Base-by-base conservation (phyloP, 257 asterid species). In the Solanum phureja region DNA sequence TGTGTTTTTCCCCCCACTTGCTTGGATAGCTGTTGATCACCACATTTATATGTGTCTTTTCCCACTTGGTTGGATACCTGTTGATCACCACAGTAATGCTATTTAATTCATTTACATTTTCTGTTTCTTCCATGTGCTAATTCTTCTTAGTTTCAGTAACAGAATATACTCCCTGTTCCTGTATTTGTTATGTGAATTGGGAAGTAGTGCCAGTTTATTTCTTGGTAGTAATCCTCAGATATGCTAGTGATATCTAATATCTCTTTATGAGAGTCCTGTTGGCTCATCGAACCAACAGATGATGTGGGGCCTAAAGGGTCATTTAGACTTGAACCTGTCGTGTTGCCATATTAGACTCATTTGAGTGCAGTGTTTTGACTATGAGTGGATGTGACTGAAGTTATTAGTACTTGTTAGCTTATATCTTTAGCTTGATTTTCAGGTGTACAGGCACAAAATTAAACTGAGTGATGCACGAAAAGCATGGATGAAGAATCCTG, bases 401-500 rank as follows among this genome's bases (percentile, higher is more conserved):
- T 46, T 14, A 44, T 44, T 81, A 62, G 7, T n/a, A 27, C 68
- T 27, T 2, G 3, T 16, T 46, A 16, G 29, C 68, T 81, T 29
- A 81, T 18, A 8, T 46, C 68, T 46, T 81, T 34, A 46, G 35
- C 10, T 18, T 81, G 29, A 81, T 71, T 86, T 84, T 75, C 94
- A 96, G 98, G 94, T 95, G 88, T 94, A 92, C 90, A 92, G 83
- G 89, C 92, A 88, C 83, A 94, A 96, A 93, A 94, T 96, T 89
- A 95, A 96, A 90, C 89, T 93, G 52, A 90, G 92, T 90, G 96
- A 92, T 90, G 99, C 95, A 60, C 95, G 90, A 72, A 93, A 92
- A 91, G 98, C 95, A 86, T 96, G 99, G 99, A 91, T 96, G 94
- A 93, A 90, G 89, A 92, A 92, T 88, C 99, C 99, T 6, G 99